phyloP scores from a whole-genome alignment of 2,329 filamentous ascomycete species.

The Apiospora sp. region DNA sequence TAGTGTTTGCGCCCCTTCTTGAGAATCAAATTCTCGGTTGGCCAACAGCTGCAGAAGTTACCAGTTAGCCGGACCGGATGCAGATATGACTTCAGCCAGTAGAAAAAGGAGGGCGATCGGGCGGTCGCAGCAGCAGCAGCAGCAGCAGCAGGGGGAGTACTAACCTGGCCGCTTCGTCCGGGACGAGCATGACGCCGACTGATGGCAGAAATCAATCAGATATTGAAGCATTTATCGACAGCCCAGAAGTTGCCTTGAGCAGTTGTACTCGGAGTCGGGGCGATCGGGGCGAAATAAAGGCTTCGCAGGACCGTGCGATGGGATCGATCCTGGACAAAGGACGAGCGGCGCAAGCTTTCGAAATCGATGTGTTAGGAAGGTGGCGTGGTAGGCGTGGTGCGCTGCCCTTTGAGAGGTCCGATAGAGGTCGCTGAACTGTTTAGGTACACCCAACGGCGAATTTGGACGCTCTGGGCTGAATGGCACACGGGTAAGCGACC shows the following conservation, averaged over 20 bases:
- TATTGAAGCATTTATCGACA: conserved; percentile 8
- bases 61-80: conserved; percentile 30
- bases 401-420: conserved; percentile 8
- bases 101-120: neutral
- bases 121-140: neutral
- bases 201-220: conserved; percentile 22
- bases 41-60: conserved; percentile 60
- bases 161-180: conserved; percentile 50
- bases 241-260: conserved; percentile 1
- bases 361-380: conserved; percentile 8
- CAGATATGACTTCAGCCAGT: neutral
- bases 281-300: conserved; percentile 21
- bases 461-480: conserved; percentile 2
- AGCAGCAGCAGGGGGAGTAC: conserved; percentile 33
- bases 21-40: conserved; percentile 71
- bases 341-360: conserved; percentile 21
- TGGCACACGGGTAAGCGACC: conserved; percentile 18
- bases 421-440: neutral
- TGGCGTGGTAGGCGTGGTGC: conserved; percentile 15
- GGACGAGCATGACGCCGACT: conserved; percentile 23
- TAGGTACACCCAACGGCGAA: conserved; percentile 9
- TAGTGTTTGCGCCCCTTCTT: conserved; percentile 71
- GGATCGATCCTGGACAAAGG: conserved; percentile 14
- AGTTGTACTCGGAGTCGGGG: neutral
- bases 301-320: conserved; percentile 17